Percentiles rank a stretch among this genome's conserved stretches.
phyloP scores from a whole-genome alignment of 306 rosid species.

The Dryas octopetala region DNA sequence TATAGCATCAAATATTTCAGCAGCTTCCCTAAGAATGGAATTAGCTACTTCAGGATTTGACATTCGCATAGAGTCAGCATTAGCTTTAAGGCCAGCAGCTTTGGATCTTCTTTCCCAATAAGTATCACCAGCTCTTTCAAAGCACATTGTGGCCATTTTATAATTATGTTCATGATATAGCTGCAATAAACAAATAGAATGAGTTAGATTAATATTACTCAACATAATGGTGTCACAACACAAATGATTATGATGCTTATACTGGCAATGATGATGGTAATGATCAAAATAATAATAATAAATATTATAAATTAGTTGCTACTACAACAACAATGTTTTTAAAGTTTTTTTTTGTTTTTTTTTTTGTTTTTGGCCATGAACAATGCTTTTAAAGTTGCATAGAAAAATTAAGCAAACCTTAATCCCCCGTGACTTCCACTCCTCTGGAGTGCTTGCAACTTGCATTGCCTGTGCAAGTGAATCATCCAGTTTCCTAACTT shows the following conservation, averaged over 20 bases:
- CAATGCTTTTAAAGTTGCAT: neutral
- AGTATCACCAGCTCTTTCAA: slow-evolving; percentile 48
- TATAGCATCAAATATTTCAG: slow-evolving; percentile 43
- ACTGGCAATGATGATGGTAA: neutral
- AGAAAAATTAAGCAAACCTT: slow-evolving; percentile 33
- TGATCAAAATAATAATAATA: neutral
- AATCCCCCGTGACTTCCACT: slow-evolving; percentile 60
- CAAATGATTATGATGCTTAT: neutral
- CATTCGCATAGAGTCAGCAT: slow-evolving; percentile 34
- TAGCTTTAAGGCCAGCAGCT: slow-evolving; percentile 50
- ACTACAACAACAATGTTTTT: neutral
- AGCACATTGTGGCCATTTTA: slow-evolving; percentile 53
- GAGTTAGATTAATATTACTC: neutral
- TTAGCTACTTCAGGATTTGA: slow-evolving; percentile 31
- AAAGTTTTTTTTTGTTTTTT: too few relatives aligned
- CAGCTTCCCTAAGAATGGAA: slow-evolving; percentile 49
- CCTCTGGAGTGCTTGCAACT: slow-evolving; percentile 51
- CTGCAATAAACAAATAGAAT: slow-evolving; percentile 30
- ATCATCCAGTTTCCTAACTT: slow-evolving; percentile 39
- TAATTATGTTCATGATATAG: slow-evolving; percentile 42
- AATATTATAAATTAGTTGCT: neutral
- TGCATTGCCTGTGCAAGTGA: slow-evolving; percentile 50
- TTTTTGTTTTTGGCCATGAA: too few relatives aligned
- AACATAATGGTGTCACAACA: neutral
- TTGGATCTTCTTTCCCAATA: slow-evolving; percentile 44